Base-by-base conservation (phyloP, 1,139 yeast species). In the Kazachstania sp. region DNA sequence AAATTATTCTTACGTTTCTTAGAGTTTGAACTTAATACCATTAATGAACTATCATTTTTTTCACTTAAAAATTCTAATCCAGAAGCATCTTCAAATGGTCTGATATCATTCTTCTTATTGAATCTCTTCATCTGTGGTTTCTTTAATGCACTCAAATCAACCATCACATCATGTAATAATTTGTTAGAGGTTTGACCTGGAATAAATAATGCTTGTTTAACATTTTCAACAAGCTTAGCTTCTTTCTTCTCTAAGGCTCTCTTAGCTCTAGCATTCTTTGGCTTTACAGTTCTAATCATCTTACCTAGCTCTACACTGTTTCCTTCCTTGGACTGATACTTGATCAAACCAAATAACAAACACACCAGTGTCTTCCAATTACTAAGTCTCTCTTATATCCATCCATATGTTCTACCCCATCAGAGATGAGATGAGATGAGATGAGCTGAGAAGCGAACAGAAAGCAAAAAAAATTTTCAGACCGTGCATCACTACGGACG, bases 221-320 rank as follows among this genome's bases (percentile, higher is more conserved):
- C 81, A 67, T 92, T 90, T 66, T 92, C 99, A 13, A 83, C 84
- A 46, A 87, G 69, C 70, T 88, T 92, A 49, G 97, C 81, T 61
- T 87, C 96, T 58, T 79, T 83, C 61, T 85, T 84, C 52, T 90
- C 95, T 57, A 90, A 67, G 12, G 95, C 97, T 67, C 99, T 81
- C 72, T 94, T 94, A 48, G 97, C 79, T 64, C 98, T 87, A 49
- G 97, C 97, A 64, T 84, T 92, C 71, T 88, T 90, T 43, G 99
- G 97, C 55, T 84, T 83, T 66, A 78, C 73, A 40, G 84, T 78
- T 71, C 86, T 79, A 56, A 81, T 81, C 87, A 81, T 81, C n/a
- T n/a, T n/a, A n/a, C n/a, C n/a, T n/a, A n/a, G n/a, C n/a, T n/a
- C n/a, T n/a, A n/a, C n/a, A n/a, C n/a, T n/a, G n/a, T n/a, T n/a